phyloP scores from a whole-genome alignment of 2,329 filamentous ascomycete genomes.

The Neodidymelliopsis sp. region DNA sequence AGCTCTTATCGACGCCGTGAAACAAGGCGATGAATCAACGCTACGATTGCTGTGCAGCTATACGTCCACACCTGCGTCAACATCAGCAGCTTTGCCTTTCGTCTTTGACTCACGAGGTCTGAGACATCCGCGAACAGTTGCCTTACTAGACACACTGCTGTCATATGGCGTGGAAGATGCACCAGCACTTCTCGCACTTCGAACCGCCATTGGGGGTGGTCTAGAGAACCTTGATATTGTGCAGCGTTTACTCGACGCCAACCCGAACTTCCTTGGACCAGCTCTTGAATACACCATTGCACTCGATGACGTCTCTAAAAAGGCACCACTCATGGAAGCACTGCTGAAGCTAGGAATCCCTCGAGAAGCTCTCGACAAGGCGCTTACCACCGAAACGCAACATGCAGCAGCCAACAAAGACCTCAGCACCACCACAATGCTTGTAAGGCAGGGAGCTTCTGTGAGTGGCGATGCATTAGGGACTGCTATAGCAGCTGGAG shows the following conservation, averaged over 20 bases:
- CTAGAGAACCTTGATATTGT: slow-evolving; percentile 43
- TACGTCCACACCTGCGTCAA: slow-evolving; percentile 27
- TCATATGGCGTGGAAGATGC: slow-evolving; percentile 33
- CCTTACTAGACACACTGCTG: slow-evolving; percentile 41
- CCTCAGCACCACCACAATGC: slow-evolving; percentile 35
- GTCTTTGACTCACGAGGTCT: slow-evolving; percentile 34
- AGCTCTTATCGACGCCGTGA: slow-evolving; percentile 38
- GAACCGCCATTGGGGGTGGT: slow-evolving; percentile 40
- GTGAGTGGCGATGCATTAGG: slow-evolving; percentile 65
- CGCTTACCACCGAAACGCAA: slow-evolving; percentile 36
- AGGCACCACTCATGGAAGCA: slow-evolving; percentile 34
- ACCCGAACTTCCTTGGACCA: slow-evolving; percentile 30
- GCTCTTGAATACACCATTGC: slow-evolving; percentile 39
- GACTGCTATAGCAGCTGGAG: slow-evolving; percentile 61
- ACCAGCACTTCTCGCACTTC: slow-evolving; percentile 30
- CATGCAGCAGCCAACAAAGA: slow-evolving; percentile 30
- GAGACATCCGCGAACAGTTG: slow-evolving; percentile 31
- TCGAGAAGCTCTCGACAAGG: slow-evolving; percentile 40
- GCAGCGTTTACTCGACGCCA: slow-evolving; percentile 34
- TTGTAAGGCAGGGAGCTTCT: slow-evolving; percentile 43
- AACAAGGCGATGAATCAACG: slow-evolving; percentile 37
- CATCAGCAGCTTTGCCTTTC: slow-evolving; percentile 39
- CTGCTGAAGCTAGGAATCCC: slow-evolving; percentile 38
- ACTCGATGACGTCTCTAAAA: slow-evolving; percentile 31
- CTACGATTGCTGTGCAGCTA: slow-evolving; percentile 37